Evolutionary conservation across 768 basidiomycete species (phyloP).

Genomic region (Phanerochaete sordida): DNA sequence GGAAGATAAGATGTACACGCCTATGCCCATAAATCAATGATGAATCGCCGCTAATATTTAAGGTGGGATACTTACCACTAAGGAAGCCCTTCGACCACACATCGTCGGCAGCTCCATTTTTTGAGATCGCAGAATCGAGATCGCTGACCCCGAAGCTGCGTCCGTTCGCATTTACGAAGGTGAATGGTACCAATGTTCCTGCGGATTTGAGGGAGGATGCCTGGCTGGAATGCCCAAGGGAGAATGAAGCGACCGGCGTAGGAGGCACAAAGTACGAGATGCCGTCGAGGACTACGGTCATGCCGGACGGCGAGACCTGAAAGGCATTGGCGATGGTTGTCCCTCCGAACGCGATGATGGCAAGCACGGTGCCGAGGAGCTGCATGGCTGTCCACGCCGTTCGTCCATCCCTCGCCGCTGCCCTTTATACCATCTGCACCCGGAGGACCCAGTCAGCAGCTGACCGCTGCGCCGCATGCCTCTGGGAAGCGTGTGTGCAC

Average conservation of each 20-base stretch:
- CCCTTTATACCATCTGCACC: background rate
- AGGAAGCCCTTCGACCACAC: conserved; percentile 24
- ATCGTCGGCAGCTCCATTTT: conserved; percentile 19
- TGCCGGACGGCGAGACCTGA: conserved; percentile 9
- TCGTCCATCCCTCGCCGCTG: background rate
- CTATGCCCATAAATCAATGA: too few species aligned
- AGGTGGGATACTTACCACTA: conserved; percentile 15
- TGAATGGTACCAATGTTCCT: conserved; percentile 19
- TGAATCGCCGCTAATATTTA: too few species aligned
- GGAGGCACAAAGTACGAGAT: conserved; percentile 14
- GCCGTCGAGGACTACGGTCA: conserved; percentile 10
- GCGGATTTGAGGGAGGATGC: background rate
- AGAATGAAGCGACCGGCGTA: conserved; percentile 12
- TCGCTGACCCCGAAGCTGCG: conserved; percentile 13
- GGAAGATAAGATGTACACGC: conserved; percentile 20
- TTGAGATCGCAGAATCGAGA: conserved; percentile 11
- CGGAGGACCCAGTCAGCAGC: background rate
- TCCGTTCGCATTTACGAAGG: conserved; percentile 19
- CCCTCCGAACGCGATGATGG: background rate
- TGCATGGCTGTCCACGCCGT: conserved; percentile 1
- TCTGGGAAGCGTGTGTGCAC: background rate
- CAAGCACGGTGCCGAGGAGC: conserved; percentile 3
- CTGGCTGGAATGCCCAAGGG: background rate
- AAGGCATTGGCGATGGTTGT: background rate
- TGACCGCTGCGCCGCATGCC: background rate